These are phyloP conservation scores for Microcera coccophila DNA, from an alignment of 2,329 filamentous ascomycete genomes.

Conservation along the genomic window DNA sequence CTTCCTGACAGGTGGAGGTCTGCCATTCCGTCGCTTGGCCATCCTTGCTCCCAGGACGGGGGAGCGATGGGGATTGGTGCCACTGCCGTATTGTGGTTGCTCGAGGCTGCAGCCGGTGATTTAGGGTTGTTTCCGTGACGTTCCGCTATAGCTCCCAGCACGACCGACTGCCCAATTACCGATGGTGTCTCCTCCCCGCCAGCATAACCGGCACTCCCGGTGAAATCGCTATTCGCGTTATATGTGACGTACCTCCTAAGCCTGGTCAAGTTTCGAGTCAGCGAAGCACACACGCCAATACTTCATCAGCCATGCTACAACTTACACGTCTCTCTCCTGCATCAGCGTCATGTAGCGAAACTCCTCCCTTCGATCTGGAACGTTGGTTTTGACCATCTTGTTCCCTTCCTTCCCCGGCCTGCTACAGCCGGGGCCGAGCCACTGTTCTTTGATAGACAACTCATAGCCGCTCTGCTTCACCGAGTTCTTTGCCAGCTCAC, in stretches of 20 bases:
- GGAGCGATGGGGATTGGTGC: constrained; percentile 21
- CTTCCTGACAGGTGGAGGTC: constrained; percentile 51
- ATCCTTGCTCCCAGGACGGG: constrained; percentile 31
- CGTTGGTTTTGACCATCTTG: constrained; percentile 91
- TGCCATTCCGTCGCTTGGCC: constrained; percentile 37
- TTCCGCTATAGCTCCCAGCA: constrained; percentile 3
- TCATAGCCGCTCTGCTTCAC: constrained; percentile 95
- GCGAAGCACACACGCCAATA: not conserved
- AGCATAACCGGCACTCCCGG: constrained; percentile 7
- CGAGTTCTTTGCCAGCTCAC: constrained; percentile 92
- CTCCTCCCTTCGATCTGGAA: constrained; percentile 86
- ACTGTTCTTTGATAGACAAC: constrained; percentile 80
- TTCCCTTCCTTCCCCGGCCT: constrained; percentile 80
- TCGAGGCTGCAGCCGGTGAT: constrained; percentile 9
- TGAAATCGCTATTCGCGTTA: constrained; percentile 23
- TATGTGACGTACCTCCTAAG: constrained; percentile 42
- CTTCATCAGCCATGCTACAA: constrained; percentile 18
- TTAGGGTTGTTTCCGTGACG: constrained; percentile 9
- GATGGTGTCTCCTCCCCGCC: constrained; percentile 14
- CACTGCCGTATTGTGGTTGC: constrained; percentile 9
- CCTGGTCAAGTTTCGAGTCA: constrained; percentile 26
- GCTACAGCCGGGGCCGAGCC: constrained; percentile 77
- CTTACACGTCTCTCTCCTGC: constrained; percentile 81
- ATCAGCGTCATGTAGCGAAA: constrained; percentile 83
- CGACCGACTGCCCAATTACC: constrained; percentile 7